Evolutionary conservation across 352 stramenopile genomes (phyloP), one percentile per base, ranked within the genome.

Genomic region (Globisporangium viniferum): DNA sequence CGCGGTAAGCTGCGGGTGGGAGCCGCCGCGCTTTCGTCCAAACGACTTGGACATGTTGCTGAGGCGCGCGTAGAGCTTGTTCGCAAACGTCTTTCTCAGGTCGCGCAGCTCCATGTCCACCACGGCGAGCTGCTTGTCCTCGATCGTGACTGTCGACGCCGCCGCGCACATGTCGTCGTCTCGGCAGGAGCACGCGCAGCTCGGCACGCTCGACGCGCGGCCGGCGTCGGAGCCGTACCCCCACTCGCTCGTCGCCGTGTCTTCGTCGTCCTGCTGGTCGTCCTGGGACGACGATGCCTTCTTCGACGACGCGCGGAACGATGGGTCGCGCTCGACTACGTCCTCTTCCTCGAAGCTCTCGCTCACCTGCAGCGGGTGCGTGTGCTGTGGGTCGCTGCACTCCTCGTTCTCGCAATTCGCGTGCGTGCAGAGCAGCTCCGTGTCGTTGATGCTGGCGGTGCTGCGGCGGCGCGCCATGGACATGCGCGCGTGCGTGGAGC

Each of bases 81-180:
- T 80, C 56, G 81, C 75, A 20, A 92, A 78, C 4, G 80, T 88
- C 65, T 85, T 83, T 62, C 82, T 81, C 62, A 90, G 57, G 53
- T 89, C 82, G 18, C 80, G 76, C 39, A 92, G 69, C 58, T 92
- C 84, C 54, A 77, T 78, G 68, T 92, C 84, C 58, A 92, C 73
- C 15, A 89, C 84, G 2, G 81, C 84, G 36, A 92, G 79, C 65
- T 92, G 84, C 20, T 74, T 84, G 66, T 86, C 80, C 66, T 86
- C 76, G 68, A 92, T 92, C 63, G 86, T 71, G 49, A 88, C 73
- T 1, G 61, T 69, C 6, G 79, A 83, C 24, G 81, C 80, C 22
- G 81, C 80, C 44, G 70, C 77, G 24, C 69, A 79, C 24, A 78
- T 58, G 35, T 85, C 78, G 7, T 77, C 73, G 29, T 82, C 75